These are phyloP conservation scores for Cyathus olla DNA, from an alignment of 1,284 basidiomycete genomes.

Conservation along the genomic window DNA sequence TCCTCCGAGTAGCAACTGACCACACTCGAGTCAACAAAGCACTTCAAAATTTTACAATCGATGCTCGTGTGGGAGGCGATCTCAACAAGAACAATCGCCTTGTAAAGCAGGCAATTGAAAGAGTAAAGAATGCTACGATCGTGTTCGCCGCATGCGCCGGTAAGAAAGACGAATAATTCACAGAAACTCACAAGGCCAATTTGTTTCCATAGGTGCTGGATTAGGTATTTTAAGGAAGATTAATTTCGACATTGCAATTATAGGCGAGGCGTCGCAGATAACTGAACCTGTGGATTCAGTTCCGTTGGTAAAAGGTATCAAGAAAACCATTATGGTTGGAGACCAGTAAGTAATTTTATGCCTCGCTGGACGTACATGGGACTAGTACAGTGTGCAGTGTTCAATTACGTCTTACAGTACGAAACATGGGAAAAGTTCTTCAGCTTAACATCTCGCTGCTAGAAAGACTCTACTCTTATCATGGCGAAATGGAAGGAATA, in stretches of 20 bases:
- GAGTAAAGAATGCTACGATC: slow-evolving; percentile 64
- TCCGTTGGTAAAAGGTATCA: slow-evolving; percentile 71
- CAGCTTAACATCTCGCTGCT: slow-evolving; percentile 70
- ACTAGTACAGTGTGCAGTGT: slow-evolving; percentile 51
- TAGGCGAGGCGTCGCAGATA: slow-evolving; percentile 77
- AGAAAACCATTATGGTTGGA: slow-evolving; percentile 68
- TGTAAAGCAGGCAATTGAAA: slow-evolving; percentile 65
- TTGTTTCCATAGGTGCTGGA: slow-evolving; percentile 56
- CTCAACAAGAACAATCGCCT: slow-evolving; percentile 68
- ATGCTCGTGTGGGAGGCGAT: slow-evolving; percentile 74
- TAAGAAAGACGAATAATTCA: slow-evolving; percentile 6
- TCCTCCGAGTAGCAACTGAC: slow-evolving; percentile 74
- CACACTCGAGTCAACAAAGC: slow-evolving; percentile 67
- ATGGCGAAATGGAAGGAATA: slow-evolving; percentile 43
- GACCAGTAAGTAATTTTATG: slow-evolving; percentile 64
- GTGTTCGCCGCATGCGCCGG: slow-evolving; percentile 75
- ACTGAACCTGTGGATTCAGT: slow-evolving; percentile 73
- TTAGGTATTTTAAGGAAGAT: slow-evolving; percentile 65
- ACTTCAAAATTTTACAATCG: slow-evolving; percentile 68
- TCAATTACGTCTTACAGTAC: slow-evolving; percentile 72
- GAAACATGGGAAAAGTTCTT: slow-evolving; percentile 64
- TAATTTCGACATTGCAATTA: slow-evolving; percentile 70
- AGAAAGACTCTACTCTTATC: slow-evolving; percentile 66
- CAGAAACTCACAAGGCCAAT: neutral
- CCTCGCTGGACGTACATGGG: neutral